phyloP scores from a whole-genome alignment of 2,329 filamentous ascomycete species.

The Gliomastix tumulicola region DNA sequence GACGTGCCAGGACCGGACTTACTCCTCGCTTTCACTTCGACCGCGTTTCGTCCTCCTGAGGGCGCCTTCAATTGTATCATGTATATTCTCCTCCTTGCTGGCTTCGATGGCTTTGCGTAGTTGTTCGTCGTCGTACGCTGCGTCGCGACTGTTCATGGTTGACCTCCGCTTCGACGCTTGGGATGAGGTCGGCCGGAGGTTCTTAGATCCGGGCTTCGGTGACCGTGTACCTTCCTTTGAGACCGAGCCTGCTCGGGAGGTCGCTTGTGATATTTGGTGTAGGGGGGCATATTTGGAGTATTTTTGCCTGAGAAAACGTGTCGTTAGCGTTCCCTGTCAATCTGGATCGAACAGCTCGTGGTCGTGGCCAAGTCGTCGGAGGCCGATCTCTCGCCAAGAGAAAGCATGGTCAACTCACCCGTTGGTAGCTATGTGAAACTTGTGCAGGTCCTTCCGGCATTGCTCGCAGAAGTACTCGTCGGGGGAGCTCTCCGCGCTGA shows the following conservation, averaged over 20 bases:
- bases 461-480: conserved; percentile 98
- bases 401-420: conserved; percentile 67
- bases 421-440: conserved; percentile 70
- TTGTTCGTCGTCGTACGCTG: conserved; percentile 91
- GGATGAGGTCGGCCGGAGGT: conserved; percentile 42
- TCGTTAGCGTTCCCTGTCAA: conserved; percentile 27
- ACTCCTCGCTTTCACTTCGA: conserved; percentile 93
- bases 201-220: conserved; percentile 48
- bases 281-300: conserved; percentile 61
- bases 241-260: conserved; percentile 57
- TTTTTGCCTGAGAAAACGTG: conserved; percentile 43
- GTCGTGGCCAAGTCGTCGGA: no score
- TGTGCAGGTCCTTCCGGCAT: conserved; percentile 88
- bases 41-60: conserved; percentile 71
- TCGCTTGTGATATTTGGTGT: conserved; percentile 46
- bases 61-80: conserved; percentile 40
- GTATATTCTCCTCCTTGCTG: conserved; percentile 73
- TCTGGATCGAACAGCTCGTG: no score
- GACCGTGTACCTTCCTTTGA: conserved; percentile 54
- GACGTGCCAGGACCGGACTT: conserved; percentile 43
- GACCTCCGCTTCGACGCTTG: conserved; percentile 76
- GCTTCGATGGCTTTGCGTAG: conserved; percentile 86
- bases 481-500: conserved; percentile 85
- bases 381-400: no score
- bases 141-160: conserved; percentile 95